phyloP scores from a whole-genome alignment of 1,139 yeast species.

The Hyphopichia fennica region DNA sequence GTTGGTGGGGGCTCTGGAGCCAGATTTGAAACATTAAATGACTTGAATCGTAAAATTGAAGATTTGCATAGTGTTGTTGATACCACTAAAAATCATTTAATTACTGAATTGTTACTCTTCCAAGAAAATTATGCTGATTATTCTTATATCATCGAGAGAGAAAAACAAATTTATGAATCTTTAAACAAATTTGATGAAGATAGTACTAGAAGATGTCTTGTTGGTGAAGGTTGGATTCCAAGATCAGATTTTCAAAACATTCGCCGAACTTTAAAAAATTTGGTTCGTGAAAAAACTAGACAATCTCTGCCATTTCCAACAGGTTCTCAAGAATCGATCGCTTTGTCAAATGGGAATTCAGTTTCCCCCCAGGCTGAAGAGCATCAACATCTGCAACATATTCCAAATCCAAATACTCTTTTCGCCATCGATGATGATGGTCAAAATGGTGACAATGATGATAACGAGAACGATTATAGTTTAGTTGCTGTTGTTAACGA shows the following conservation, averaged over 20 bases:
- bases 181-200: conserved; percentile 84
- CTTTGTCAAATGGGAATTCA: conserved; percentile 14
- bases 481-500: conserved; percentile 69
- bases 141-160: conserved; percentile 56
- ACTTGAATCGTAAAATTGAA: conserved; percentile 52
- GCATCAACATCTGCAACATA: neutral
- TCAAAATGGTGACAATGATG: conserved; percentile 16
- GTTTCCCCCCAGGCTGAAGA: conserved; percentile 6
- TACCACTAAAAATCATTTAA: conserved; percentile 68
- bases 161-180: conserved; percentile 70
- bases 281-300: conserved; percentile 27
- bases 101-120: conserved; percentile 72
- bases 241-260: conserved; percentile 10
- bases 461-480: conserved; percentile 25
- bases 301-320: conserved; percentile 9
- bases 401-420: conserved; percentile 29
- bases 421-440: conserved; percentile 51
- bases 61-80: conserved; percentile 59
- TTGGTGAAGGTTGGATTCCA: conserved; percentile 84
- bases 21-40: conserved; percentile 58
- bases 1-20: conserved; percentile 55
- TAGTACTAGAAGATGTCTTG: conserved; percentile 69
- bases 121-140: conserved; percentile 47
- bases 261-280: conserved; percentile 23
- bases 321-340: conserved; percentile 22